These are phyloP conservation scores for Cynanchum wilfordii DNA, from an alignment of 257 asterid species.

Conservation along the genomic window DNA sequence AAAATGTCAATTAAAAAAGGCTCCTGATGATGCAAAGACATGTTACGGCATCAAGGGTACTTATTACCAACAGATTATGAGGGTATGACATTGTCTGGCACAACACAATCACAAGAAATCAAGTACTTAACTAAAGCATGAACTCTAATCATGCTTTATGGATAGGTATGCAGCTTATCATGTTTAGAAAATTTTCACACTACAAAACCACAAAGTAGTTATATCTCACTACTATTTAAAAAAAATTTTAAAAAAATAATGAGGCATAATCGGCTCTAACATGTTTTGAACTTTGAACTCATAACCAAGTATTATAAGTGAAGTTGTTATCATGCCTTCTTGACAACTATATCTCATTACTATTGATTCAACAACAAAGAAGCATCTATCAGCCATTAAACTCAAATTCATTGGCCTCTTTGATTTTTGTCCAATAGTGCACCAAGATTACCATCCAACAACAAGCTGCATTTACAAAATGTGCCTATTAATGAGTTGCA, in stretches of 20 bases:
- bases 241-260: too few species aligned
- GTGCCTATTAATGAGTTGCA: not conserved
- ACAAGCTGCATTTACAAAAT: not conserved
- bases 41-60: not conserved
- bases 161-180: not conserved
- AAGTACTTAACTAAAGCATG: not conserved
- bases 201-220: not conserved
- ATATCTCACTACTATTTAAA: not conserved
- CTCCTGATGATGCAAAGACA: not conserved
- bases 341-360: not conserved
- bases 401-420: not conserved
- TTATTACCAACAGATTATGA: not conserved
- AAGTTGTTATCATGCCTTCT: too few species aligned
- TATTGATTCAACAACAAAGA: not conserved
- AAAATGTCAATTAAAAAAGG: not conserved
- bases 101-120: not conserved
- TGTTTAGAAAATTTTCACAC: not conserved
- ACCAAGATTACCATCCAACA: constrained; percentile 1
- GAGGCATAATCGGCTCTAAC: too few species aligned
- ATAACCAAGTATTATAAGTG: too few species aligned
- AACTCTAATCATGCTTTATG: not conserved
- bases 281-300: too few species aligned
- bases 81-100: not conserved
- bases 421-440: not conserved
- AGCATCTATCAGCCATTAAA: not conserved